These are phyloP conservation scores for Marchantia polymorpha DNA, from an alignment of 225 moss, liverwort and hornwort species.

Conservation along the genomic window DNA sequence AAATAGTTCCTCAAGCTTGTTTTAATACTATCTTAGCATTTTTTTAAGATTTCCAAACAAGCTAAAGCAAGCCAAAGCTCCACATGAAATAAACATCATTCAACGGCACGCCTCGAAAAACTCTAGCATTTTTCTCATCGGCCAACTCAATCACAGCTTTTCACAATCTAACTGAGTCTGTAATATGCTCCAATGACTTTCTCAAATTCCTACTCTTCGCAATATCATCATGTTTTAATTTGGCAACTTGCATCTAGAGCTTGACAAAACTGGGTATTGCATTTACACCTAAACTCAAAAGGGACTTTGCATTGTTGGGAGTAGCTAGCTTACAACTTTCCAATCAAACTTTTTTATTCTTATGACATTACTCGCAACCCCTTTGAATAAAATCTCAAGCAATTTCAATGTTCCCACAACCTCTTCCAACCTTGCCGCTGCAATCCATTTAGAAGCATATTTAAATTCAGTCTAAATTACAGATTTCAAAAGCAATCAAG, in stretches of 20 bases:
- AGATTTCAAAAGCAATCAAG: conserved; percentile 69
- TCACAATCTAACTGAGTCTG: conserved; percentile 93
- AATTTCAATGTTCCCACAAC: conserved; percentile 78
- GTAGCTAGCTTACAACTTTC: conserved; percentile 79
- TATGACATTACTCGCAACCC: conserved; percentile 89
- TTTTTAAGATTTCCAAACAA: conserved; percentile 79
- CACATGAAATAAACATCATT: conserved; percentile 89
- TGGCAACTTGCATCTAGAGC: conserved; percentile 96
- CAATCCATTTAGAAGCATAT: conserved; percentile 83
- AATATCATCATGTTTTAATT: conserved; percentile 71
- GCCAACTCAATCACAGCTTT: conserved; percentile 93
- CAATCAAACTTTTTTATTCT: conserved; percentile 87
- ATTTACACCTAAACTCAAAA: conserved; percentile 85
- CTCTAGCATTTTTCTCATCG: conserved; percentile 82
- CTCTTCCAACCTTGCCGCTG: conserved; percentile 78
- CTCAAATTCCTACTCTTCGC: conserved; percentile 82
- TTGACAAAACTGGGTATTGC: conserved; percentile 90
- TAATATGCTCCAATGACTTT: conserved; percentile 89
- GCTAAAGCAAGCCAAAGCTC: conserved; percentile 95
- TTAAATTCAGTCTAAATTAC: conserved; percentile 91
- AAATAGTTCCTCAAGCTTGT: conserved; percentile 75
- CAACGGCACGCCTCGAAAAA: conserved; percentile 80
- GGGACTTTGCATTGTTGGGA: conserved; percentile 71
- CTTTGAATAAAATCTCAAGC: conserved; percentile 77
- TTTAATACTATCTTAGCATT: conserved; percentile 86